Evolutionary conservation across 2,329 filamentous ascomycete genomes (phyloP), one percentile per base, ranked within the genome.

Genomic region (Aureobasidium vineae): DNA sequence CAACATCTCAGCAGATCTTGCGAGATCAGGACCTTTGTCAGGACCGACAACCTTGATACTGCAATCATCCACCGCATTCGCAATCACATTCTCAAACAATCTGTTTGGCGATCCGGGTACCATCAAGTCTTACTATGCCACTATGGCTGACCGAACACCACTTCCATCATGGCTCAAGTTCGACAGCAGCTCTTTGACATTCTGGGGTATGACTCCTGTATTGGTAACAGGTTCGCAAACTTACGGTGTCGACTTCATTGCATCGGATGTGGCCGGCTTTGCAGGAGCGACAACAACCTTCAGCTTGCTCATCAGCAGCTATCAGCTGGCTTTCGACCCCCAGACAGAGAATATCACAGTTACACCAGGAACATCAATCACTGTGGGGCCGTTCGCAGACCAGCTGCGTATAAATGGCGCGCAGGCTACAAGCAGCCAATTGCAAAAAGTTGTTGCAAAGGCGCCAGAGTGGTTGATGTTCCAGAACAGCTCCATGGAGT

Each of bases 161-260:
- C 79, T 97, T 41, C 92, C 92, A 23, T 88, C 91, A 0, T 97
- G 92, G 92, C 80, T 96, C 52, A 79, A 79, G n/a, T 97, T 97
- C 72, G 85, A 95, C 70, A 74, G 84, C 0, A 74, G 74, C 1
- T 81, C 77, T 0, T 78, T 96, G 45, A 83, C 82, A 0, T 96
- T 96, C 71, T 85, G 84, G 0, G 92, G 92, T 28, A 85, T 78
- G 40, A 89, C 89, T 1, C 92, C 91, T 0, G 79, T 86, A 0
- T 81, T 87, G 54, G 83, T 85, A 67, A 84, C 88, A 38, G 86
- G 87, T 8, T 88, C 91, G 3, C 89, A 96, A 73, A 84, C 80
- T 0, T 95, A 92, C 72, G 83, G 83, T 23, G 84, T 97, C 66
- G 82, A 86, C 68, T 80, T 96, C 7, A 86, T 95, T 60, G 91